Evolutionary conservation across 371 early-diverging fungal genomes (phyloP).

Genomic region (Parasitella parasitica): DNA sequence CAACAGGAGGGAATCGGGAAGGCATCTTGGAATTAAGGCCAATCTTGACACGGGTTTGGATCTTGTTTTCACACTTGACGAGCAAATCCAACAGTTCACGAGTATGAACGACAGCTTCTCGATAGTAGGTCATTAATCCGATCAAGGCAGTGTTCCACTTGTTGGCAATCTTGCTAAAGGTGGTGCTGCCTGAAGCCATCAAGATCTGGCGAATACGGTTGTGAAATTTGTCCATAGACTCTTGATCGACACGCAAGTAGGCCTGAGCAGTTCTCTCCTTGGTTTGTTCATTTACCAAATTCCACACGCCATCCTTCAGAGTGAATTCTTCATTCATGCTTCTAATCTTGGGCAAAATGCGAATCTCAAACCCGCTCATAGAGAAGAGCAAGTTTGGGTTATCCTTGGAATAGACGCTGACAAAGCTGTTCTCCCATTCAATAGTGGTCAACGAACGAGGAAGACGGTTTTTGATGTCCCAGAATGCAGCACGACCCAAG

Average conservation of each 20-base stretch:
- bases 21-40: constrained; percentile 99
- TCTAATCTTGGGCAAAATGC: constrained; percentile 89
- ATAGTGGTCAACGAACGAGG: constrained; percentile 96
- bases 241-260: constrained; percentile 92
- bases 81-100: constrained; percentile 95
- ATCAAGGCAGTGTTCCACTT: constrained; percentile 96
- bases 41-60: constrained; percentile 98
- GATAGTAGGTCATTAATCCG: constrained; percentile 96
- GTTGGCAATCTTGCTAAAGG: constrained; percentile 98
- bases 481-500: constrained; percentile 84
- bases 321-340: constrained; percentile 86
- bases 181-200: constrained; percentile 96
- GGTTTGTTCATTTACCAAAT: constrained; percentile 91
- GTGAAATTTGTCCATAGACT: constrained; percentile 89
- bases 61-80: constrained; percentile 96
- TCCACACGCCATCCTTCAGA: constrained; percentile 96
- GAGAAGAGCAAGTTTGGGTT: constrained; percentile 95
- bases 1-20: constrained; percentile 96
- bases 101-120: constrained; percentile 98
- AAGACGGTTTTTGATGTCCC: constrained; percentile 97
- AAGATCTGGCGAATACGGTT: constrained; percentile 97
- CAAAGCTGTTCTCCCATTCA: constrained; percentile 97
- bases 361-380: constrained; percentile 90
- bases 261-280: constrained; percentile 98
- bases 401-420: constrained; percentile 94